These are phyloP conservation scores for Dactylellina cionopaga DNA, from an alignment of 2,329 filamentous ascomycete genomes.

Conservation along the genomic window DNA sequence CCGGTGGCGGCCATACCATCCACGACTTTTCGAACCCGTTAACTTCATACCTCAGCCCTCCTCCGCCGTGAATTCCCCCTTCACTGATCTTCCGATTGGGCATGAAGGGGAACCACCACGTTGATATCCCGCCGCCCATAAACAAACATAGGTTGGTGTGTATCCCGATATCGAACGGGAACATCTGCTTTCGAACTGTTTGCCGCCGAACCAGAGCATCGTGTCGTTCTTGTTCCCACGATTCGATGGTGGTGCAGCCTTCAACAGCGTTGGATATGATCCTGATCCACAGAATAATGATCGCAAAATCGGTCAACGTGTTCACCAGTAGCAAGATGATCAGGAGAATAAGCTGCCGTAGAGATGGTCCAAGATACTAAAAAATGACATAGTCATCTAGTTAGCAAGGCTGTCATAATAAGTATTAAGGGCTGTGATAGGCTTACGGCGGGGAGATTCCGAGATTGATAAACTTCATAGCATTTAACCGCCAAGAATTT, in stretches of 20 bases:
- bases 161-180: constrained; percentile 82
- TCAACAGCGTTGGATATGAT: constrained; percentile 69
- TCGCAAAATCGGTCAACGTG: constrained; percentile 69
- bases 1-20: constrained; percentile 71
- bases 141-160: constrained; percentile 77
- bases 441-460: constrained; percentile 72
- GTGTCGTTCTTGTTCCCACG: constrained; percentile 76
- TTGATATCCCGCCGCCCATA: constrained; percentile 75
- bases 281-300: constrained; percentile 68
- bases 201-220: constrained; percentile 66
- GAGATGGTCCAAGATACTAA: constrained; percentile 74
- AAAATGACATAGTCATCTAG: neutral
- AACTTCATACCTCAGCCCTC: constrained; percentile 72
- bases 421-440: neutral
- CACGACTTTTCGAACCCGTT: constrained; percentile 78
- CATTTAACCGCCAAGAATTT: constrained; percentile 71
- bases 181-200: constrained; percentile 69
- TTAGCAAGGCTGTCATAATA: neutral
- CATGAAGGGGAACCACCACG: constrained; percentile 77
- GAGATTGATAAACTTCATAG: constrained; percentile 70
- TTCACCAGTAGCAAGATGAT: constrained; percentile 70
- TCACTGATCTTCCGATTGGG: constrained; percentile 60
- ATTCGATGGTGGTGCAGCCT: constrained; percentile 81
- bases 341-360: constrained; percentile 70
- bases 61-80: constrained; percentile 61